A percentile compares a stretch with the other conserved stretches of the same genome.
These are phyloP conservation scores for Astragalus membranaceus DNA, from an alignment of 306 rosid species.

Conservation along the genomic window DNA sequence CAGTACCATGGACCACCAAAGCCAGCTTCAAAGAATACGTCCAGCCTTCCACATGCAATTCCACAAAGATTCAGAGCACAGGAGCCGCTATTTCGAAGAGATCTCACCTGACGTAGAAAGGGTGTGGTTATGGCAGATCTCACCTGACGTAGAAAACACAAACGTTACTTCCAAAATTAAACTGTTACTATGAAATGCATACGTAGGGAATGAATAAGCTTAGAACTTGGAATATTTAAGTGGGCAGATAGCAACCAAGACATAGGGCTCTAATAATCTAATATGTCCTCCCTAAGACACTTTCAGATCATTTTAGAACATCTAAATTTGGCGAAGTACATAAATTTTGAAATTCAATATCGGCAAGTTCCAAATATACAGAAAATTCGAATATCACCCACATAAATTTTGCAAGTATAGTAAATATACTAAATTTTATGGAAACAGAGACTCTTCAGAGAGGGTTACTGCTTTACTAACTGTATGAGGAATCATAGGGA, in stretches of 20 bases:
- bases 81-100: conserved; percentile 84
- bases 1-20: conserved; percentile 96
- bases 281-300: not conserved
- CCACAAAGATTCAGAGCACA: conserved; percentile 97
- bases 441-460: not conserved
- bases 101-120: conserved; percentile 69
- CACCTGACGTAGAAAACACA: not conserved
- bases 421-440: not conserved
- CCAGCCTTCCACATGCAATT: conserved; percentile 92
- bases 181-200: not conserved
- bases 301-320: not conserved
- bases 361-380: not conserved
- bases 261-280: not conserved
- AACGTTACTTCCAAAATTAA: not conserved
- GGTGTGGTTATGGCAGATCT: conserved; percentile 1
- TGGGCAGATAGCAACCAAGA: not conserved
- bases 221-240: not conserved
- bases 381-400: not conserved
- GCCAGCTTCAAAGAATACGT: conserved; percentile 60
- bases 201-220: not conserved
- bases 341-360: not conserved
- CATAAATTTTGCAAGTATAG: no score
- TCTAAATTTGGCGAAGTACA: not conserved
- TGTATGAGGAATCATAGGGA: not conserved
- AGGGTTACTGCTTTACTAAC: not conserved